A percentile compares a stretch with the other conserved stretches of the same genome.
phyloP scores from a whole-genome alignment of 2,329 filamentous ascomycete genomes.

The Fonsecaea erecta region DNA sequence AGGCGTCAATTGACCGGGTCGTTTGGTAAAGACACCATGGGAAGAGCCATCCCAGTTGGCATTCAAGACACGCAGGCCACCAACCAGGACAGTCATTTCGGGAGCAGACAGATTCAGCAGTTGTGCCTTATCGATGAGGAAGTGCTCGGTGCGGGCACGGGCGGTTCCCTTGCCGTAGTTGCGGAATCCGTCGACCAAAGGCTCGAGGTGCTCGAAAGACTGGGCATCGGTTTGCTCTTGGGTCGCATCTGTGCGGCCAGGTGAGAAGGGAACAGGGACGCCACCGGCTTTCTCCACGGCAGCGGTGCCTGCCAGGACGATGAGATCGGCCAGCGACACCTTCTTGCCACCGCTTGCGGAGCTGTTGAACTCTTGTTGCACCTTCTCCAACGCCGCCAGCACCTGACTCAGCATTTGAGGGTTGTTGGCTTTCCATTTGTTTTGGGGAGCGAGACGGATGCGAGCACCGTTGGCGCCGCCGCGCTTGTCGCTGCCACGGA shows the following conservation, averaged over 20 bases:
- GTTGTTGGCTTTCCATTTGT: conserved; percentile 76
- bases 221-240: conserved; percentile 72
- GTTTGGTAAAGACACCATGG: conserved; percentile 70
- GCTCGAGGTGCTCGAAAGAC: conserved; percentile 70
- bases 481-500: conserved; percentile 78
- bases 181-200: conserved; percentile 75
- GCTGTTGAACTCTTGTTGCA: conserved; percentile 70
- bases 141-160: conserved; percentile 69
- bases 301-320: conserved; percentile 73
- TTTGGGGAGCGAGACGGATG: conserved; percentile 73
- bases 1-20: conserved; percentile 71
- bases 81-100: conserved; percentile 72
- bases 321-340: conserved; percentile 77
- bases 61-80: conserved; percentile 71
- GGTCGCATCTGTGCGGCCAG: conserved; percentile 72
- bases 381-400: conserved; percentile 63
- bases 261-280: conserved; percentile 70
- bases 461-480: conserved; percentile 81
- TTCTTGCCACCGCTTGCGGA: conserved; percentile 64
- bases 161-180: conserved; percentile 70
- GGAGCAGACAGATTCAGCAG: conserved; percentile 72
- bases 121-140: conserved; percentile 72
- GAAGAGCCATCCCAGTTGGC: conserved; percentile 73
- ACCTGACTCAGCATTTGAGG: conserved; percentile 67
- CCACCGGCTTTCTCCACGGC: conserved; percentile 74